Base-by-base conservation (phyloP, 2,329 filamentous ascomycete genomes). In the Bisporella sp. region DNA sequence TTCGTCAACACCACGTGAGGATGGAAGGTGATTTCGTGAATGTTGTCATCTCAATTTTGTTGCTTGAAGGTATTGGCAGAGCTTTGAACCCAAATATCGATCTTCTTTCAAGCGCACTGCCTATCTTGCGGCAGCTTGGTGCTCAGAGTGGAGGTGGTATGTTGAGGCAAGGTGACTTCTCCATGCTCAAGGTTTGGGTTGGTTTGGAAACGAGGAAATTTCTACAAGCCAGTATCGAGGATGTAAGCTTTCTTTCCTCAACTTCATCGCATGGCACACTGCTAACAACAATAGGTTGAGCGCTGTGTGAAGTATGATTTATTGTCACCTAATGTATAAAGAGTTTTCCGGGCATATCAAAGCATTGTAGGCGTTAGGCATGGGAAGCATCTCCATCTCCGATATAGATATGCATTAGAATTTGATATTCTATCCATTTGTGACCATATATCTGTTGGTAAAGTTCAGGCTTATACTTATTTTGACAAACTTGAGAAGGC, bases 1-100 rank as follows among this genome's bases (percentile, higher is more conserved):
- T 99, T 31, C 82, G 93, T 49, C 73, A 76, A 7, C 93, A 99
- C 66, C 93, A 99, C 64, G 93, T 99, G 4, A 79, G 93, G 6
- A 78, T 99, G 46, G 93, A 99, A 68, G 93, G 93, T 6, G 93
- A 99, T 66, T 99, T 97, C 65, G 90, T 99, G 65, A 99, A 99
- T 64, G 93, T 99, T 4, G 92, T 99, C 31, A 85, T 99, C 52
- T 95, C 89, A 53, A 96, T 97, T 48, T 72, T 99, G 33, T 76
- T 99, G 2, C 76, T 99, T 1, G 93, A 99, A 66, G 93, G 93
- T 5, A 99, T 97, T 62, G 93, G 93, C 0, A 79, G 93, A 54
- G 89, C 77, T 52, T 71, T 99, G 12, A 85, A 97, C 66, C 92
- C 93, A 0, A 76, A 92, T 48, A 73, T 96, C 44, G 93, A 99